Percentiles rank a stretch among this genome's conserved stretches.
Conservation (phyloP, 1,139 yeast genomes). For the Candida glucosophila region DNA sequence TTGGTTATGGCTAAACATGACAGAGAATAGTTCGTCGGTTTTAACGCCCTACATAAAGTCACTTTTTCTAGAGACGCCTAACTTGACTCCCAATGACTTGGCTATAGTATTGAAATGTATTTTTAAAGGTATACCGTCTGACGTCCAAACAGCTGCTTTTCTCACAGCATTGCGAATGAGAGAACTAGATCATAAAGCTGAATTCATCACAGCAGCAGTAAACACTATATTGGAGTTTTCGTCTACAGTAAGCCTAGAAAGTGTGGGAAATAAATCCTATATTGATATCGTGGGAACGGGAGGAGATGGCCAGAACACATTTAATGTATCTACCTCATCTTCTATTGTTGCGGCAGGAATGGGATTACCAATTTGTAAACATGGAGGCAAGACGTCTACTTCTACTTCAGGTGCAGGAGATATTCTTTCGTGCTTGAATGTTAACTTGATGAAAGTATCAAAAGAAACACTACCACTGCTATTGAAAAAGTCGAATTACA, state of each 20-base stretch:
- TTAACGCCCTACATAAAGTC: conserved; percentile 60
- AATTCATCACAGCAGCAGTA: conserved; percentile 81
- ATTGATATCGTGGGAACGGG: conserved; percentile 97
- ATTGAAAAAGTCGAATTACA: conserved; percentile 47
- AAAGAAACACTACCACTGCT: conserved; percentile 57
- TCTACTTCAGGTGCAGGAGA: conserved; percentile 93
- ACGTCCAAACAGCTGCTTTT: conserved; percentile 71
- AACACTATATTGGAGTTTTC: conserved; percentile 58
- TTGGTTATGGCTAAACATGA: too few species aligned
- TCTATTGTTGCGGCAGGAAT: conserved; percentile 94
- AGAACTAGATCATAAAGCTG: conserved; percentile 77
- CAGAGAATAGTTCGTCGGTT: conserved; percentile 15
- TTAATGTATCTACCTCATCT: conserved; percentile 90
- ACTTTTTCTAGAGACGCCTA: conserved; percentile 49
- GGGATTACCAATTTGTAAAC: conserved; percentile 75
- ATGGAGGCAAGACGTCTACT: conserved; percentile 95
- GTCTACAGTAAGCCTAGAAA: conserved; percentile 33
- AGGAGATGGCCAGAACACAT: conserved; percentile 95
- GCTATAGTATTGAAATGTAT: conserved; percentile 51
- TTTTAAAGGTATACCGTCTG: conserved; percentile 52
- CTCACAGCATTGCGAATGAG: conserved; percentile 65
- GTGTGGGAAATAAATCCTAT: conserved; percentile 45
- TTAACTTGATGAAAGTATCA: conserved; percentile 63
- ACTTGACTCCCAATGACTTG: conserved; percentile 53
- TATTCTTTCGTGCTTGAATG: conserved; percentile 65